phyloP scores from a whole-genome alignment of 805 yeast species.

The Saccharomycopsis guyanensis region DNA sequence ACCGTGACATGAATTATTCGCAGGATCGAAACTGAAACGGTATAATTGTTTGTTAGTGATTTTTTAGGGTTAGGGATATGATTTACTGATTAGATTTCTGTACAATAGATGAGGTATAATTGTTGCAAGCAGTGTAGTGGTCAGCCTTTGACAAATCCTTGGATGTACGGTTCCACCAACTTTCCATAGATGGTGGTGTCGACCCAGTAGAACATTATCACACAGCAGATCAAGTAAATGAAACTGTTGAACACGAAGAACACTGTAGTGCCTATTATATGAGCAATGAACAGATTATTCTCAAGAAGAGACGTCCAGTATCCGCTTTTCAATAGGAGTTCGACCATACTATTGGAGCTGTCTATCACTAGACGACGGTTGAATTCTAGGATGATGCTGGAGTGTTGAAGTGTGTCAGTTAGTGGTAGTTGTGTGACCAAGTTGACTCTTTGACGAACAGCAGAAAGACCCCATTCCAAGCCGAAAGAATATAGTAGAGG shows the following conservation, averaged over 20 bases:
- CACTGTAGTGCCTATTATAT: slow-evolving; percentile 6
- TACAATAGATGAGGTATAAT: neutral
- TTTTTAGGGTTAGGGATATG: too few species aligned
- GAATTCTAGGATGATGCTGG: slow-evolving; percentile 13
- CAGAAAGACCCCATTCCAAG: slow-evolving; percentile 1
- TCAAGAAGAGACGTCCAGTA: neutral
- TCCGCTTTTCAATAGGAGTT: slow-evolving; percentile 2
- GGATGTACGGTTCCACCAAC: neutral
- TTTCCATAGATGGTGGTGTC: neutral
- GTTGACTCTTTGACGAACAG: neutral
- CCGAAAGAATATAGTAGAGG: slow-evolving; percentile 6
- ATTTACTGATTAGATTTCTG: neutral
- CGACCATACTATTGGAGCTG: slow-evolving; percentile 8
- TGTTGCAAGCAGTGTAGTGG: neutral
- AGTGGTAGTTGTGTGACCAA: neutral
- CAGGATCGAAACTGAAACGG: too few species aligned
- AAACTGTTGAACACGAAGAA: slow-evolving; percentile 6
- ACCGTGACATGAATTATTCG: neutral
- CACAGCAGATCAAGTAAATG: neutral
- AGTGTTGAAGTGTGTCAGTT: neutral
- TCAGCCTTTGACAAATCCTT: neutral
- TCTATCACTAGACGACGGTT: slow-evolving; percentile 9
- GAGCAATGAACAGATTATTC: neutral
- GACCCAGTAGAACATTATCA: slow-evolving; percentile 3
- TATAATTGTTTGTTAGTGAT: too few species aligned